Conservation (phyloP, 2,329 filamentous ascomycete genomes). For the Verticillium alfalfae region DNA sequence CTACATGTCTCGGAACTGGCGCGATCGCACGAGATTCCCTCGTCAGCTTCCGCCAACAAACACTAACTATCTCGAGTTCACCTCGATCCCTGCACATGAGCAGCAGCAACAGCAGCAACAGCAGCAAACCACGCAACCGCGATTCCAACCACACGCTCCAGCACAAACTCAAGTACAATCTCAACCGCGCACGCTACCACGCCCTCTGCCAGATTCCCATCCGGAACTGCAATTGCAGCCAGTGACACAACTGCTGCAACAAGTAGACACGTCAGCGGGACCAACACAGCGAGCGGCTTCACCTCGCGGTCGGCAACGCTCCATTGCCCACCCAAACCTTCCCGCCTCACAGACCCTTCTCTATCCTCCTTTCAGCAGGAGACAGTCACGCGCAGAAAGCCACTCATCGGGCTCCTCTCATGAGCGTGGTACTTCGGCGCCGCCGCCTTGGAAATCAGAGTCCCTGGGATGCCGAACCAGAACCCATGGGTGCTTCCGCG, state of each 20-base stretch:
- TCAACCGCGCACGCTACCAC: neutral
- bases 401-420: conserved; percentile 19
- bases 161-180: neutral
- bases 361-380: neutral
- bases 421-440: conserved; percentile 43
- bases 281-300: neutral
- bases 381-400: conserved; percentile 10
- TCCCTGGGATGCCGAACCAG: conserved; percentile 36
- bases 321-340: neutral
- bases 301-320: neutral
- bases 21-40: conserved; percentile 33
- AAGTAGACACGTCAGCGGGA: neutral
- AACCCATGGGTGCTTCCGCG: conserved; percentile 19
- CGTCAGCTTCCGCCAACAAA: conserved; percentile 38
- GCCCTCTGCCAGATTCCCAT: neutral
- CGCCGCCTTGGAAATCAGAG: conserved; percentile 41
- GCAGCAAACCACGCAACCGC: conserved; percentile 2
- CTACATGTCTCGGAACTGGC: conserved; percentile 40
- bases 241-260: neutral
- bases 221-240: neutral
- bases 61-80: conserved; percentile 32
- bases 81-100: conserved; percentile 11
- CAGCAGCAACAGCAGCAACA: conserved; percentile 4
- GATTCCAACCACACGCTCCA: neutral
- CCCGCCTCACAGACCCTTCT: neutral